phyloP scores from a whole-genome alignment of 352 stramenopile genomes.

The Phytopythium cucurbitacearum region DNA sequence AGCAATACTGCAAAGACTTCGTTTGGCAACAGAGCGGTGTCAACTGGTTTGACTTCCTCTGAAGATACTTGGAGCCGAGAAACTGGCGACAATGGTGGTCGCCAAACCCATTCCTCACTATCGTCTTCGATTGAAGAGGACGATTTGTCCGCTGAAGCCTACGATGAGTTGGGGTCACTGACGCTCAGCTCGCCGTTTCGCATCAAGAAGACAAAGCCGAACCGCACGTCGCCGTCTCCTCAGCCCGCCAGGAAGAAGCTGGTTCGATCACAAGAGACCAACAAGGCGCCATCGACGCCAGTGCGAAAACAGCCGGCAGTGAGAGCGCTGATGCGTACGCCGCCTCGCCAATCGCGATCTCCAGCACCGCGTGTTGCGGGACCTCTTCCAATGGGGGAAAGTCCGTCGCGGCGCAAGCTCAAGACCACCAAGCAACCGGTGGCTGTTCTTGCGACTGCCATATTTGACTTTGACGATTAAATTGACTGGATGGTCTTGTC shows the following conservation, averaged over 20 bases:
- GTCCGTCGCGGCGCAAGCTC: slow-evolving; percentile 3
- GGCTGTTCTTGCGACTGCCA: background rate
- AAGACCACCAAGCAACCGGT: background rate
- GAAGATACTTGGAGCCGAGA: too few relatives aligned
- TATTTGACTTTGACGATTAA: slow-evolving; percentile 12
- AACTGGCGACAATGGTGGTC: too few relatives aligned
- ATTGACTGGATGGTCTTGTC: background rate
- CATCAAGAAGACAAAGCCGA: background rate
- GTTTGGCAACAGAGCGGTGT: background rate
- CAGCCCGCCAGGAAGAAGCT: background rate
- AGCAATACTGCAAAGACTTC: background rate
- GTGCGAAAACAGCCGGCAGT: background rate
- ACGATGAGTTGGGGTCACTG: too few relatives aligned
- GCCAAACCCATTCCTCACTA: too few relatives aligned
- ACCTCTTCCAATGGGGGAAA: background rate
- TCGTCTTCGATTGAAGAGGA: background rate
- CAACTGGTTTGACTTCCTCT: background rate
- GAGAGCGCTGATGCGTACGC: background rate
- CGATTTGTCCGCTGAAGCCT: background rate
- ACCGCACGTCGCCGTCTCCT: slow-evolving; percentile 5
- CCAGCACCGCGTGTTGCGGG: background rate
- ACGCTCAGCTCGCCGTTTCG: background rate
- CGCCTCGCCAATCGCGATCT: background rate
- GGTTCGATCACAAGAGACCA: background rate
- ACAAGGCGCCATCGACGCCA: slow-evolving; percentile 1